phyloP scores from a whole-genome alignment of 495 filamentous ascomycete species.

The Lichina pygmaea region DNA sequence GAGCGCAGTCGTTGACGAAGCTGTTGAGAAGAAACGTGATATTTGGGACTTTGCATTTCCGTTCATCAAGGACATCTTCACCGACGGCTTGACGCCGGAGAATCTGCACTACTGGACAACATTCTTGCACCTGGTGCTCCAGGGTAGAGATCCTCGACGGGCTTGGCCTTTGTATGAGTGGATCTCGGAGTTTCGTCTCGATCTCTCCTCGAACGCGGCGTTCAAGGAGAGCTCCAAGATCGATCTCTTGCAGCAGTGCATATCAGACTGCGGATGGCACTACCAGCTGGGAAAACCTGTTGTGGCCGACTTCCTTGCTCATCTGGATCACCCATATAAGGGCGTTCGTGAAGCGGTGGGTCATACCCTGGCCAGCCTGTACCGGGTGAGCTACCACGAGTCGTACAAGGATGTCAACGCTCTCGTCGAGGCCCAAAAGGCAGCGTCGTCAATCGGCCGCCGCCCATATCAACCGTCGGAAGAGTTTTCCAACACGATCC shows the following conservation, averaged over 20 bases:
- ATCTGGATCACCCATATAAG: slow-evolving; percentile 96
- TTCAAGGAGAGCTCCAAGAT: slow-evolving; percentile 99
- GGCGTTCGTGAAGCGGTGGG: slow-evolving; percentile 87
- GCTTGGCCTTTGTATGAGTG: slow-evolving; percentile 66
- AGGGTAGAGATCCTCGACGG: slow-evolving; percentile 64
- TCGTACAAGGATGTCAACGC: slow-evolving; percentile 53
- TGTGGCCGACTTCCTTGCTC: slow-evolving; percentile 61
- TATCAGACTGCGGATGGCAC: slow-evolving; percentile 82
- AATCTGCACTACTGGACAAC: slow-evolving; percentile 87
- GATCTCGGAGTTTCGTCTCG: slow-evolving; percentile 62
- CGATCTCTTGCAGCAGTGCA: slow-evolving; percentile 65
- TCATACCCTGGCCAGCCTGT: slow-evolving; percentile 60
- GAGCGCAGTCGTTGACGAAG: slow-evolving; percentile 42
- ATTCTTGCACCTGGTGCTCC: slow-evolving; percentile 64
- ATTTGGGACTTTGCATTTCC: slow-evolving; percentile 83
- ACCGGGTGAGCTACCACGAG: slow-evolving; percentile 75
- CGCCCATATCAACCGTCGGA: slow-evolving; percentile 52
- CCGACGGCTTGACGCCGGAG: slow-evolving; percentile 77
- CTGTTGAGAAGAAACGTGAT: slow-evolving; percentile 34
- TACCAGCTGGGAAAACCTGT: slow-evolving; percentile 81
- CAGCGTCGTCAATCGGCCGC: slow-evolving; percentile 57
- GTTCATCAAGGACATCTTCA: slow-evolving; percentile 60
- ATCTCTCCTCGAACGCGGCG: slow-evolving; percentile 85
- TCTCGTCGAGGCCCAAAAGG: slow-evolving; percentile 53
- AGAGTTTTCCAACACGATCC: slow-evolving; percentile 47